These are phyloP conservation scores for Leptographium lundbergii DNA, from an alignment of 2,329 filamentous ascomycete genomes.

Conservation along the genomic window DNA sequence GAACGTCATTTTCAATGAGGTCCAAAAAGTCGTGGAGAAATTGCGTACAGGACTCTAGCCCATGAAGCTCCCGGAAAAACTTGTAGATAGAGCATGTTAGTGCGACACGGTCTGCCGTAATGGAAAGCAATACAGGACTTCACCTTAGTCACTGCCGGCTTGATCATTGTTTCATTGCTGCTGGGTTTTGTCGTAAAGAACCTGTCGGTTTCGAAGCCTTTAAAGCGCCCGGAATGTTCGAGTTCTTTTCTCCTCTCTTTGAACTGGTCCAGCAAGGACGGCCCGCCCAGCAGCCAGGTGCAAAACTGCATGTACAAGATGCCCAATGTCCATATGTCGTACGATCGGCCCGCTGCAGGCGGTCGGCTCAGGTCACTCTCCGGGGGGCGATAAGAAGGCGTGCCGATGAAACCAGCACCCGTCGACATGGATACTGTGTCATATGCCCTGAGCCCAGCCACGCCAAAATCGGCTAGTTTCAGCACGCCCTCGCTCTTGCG, in stretches of 20 bases:
- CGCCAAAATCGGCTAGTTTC: neutral
- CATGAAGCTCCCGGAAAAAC: neutral
- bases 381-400: neutral
- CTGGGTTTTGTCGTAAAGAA: neutral
- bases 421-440: neutral
- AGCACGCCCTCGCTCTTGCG: neutral
- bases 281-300: constrained; percentile 3
- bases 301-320: constrained; percentile 13
- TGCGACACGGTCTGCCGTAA: neutral
- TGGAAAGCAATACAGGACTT: neutral
- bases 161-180: neutral
- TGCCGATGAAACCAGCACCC: neutral
- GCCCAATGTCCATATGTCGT: constrained; percentile 14
- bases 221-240: neutral
- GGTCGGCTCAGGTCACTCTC: neutral
- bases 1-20: neutral
- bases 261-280: neutral
- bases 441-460: neutral
- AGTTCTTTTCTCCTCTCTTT: neutral
- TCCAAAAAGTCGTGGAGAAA: neutral
- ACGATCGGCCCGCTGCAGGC: constrained; percentile 6
- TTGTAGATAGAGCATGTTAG: neutral
- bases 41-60: neutral
- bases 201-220: neutral
- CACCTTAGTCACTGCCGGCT: neutral